Evolutionary conservation across 768 basidiomycete genomes (phyloP), one percentile per base, ranked within the genome.

Genomic region (Lentinula aciculospora): DNA sequence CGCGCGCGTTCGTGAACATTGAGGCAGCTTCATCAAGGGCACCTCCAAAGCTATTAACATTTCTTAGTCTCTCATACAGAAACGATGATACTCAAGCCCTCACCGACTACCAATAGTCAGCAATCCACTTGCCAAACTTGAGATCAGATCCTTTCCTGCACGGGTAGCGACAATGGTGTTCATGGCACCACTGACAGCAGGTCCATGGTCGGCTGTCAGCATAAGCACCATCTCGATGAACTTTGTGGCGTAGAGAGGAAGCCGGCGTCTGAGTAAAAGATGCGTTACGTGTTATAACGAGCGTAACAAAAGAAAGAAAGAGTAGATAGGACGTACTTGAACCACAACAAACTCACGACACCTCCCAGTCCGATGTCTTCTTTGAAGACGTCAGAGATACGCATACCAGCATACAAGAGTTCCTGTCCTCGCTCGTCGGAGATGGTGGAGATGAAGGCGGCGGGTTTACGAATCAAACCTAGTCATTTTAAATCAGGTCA

Each of bases 201-300:
- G 94, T 67, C 94, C 94, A 76, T 98, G 96, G 73, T 99, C 96
- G 61, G 96, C 96, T 12, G 96, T 99, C 64, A 99, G 81, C 92
- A 97, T 96, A 71, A 99, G 83, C 55, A 98, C 94, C 97, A 98
- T 99, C 80, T 99, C 96, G 71, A 99, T 88, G 81, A 99, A 99
- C 78, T 98, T 98, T 71, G 94, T 87, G 47, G 95, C 96, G 81
- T 89, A 96, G 48, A 86, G 76, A 17, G 94, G 96, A 23, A 98
- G 82, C 56, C 77, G 65, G 42, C 59, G 65, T 76, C 51, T 53
- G 25, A 40, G 0, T 19, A 76, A 3, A 32, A n/a, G n/a, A n/a
- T n/a, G n/a, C n/a, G 23, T 19, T 34, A 3, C 10, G 4, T 5
- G 17, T 3, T 19, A 78, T 58, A 1, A 49, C 42, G 2, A 32